Evolutionary conservation across 1,284 basidiomycete species (phyloP), one percentile per base, ranked within the genome.

Genomic region (Leccinum pseudoinsigne): DNA sequence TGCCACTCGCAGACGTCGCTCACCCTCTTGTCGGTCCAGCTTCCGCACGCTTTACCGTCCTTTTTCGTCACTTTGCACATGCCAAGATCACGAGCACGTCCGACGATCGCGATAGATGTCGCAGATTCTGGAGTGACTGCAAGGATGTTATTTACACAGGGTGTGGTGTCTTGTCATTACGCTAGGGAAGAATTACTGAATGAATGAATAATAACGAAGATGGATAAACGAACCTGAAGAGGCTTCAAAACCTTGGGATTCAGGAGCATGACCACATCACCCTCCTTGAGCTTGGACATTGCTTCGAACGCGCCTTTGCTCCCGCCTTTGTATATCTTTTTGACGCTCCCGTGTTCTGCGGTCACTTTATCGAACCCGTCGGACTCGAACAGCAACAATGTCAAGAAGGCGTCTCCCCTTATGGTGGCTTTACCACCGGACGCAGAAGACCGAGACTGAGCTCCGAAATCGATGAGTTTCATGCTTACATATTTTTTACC

Each of bases 291-390:
- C 72, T 93, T 93, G 62, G 91, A 89, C 77, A 93, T 86, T 63
- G 84, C 82, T 74, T 98, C 97, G 72, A 94, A 99, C 0, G 96
- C 96, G 6, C 97, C 96, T 2, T 87, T 86, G 66, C 93, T 95
- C 1, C 97, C 96, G 1, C 96, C 95, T 64, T 83, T 84, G 74
- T 94, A 97, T 0, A 88, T 68, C 69, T 87, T 91, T 69, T 84
- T 79, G 53, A 83, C 82, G 60, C 79, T 81, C 23, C 79, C 75
- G 58, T 82, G 78, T 14, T 84, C 84, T 23, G 75, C 75, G 2
- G 78, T 79, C 18, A 90, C 67, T 9, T 82, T 68, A 63, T 90
- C 87, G 64, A 82, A 85, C 2, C 79, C 74, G 69, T 98, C 94
- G 16, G 95, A 83, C 74, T 98, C 94, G 71, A 98, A 98, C 23